Conservation (phyloP, 1,284 basidiomycete genomes). For the Ceratobasidium sp. region DNA sequence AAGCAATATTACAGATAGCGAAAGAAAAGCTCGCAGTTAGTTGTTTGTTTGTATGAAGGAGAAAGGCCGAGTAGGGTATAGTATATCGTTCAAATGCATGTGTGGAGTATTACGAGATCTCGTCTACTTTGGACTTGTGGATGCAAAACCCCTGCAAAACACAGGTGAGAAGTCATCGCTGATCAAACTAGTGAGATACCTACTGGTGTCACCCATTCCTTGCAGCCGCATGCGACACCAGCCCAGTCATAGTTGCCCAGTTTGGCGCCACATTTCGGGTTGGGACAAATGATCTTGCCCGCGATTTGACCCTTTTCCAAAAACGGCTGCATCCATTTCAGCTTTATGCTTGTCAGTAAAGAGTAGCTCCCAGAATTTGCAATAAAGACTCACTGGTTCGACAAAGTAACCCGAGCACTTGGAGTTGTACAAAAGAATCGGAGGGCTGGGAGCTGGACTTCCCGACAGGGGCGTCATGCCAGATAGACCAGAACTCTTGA, state of each 20-base stretch:
- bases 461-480: constrained; percentile 25
- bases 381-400: constrained; percentile 79
- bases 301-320: constrained; percentile 75
- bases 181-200: constrained; percentile 47
- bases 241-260: constrained; percentile 98
- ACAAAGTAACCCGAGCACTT: constrained; percentile 96
- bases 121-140: constrained; percentile 88
- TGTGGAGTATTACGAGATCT: constrained; percentile 57
- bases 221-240: constrained; percentile 90
- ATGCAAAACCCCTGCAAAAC: constrained; percentile 83
- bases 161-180: background rate
- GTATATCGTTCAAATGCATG: background rate
- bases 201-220: constrained; percentile 89
- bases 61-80: background rate
- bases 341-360: constrained; percentile 54
- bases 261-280: constrained; percentile 86
- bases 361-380: too few species aligned
- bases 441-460: constrained; percentile 56
- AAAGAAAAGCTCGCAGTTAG: too few species aligned
- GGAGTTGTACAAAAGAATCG: constrained; percentile 69
- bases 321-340: constrained; percentile 94
- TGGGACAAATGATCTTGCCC: constrained; percentile 92
- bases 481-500: constrained; percentile 18
- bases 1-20: background rate
- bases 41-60: background rate